Evolutionary conservation across 164 flowering plant species (phyloP).

Genomic region (Magnolia kwangsiensis): DNA sequence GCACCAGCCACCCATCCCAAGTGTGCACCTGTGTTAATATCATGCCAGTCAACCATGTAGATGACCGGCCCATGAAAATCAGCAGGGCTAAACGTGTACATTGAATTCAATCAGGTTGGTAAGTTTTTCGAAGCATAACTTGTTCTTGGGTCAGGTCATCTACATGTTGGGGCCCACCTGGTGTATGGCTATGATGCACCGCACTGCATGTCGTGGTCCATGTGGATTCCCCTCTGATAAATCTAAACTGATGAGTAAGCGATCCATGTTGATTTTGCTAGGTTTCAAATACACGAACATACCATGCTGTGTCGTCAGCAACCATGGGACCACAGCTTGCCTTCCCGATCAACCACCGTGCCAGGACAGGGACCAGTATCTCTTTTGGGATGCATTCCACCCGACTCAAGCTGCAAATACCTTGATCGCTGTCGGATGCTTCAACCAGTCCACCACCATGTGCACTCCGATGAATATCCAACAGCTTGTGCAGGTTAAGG

Average conservation of each 20-base stretch:
- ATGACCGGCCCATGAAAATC: no score
- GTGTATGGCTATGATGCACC: no score
- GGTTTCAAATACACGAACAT: constrained; percentile 51
- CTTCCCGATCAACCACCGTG: constrained; percentile 50
- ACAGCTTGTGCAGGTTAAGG: not conserved
- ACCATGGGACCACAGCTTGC: constrained; percentile 57
- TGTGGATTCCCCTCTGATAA: no score
- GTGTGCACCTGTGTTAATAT: no score
- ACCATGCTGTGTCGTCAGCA: constrained; percentile 60
- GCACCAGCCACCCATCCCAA: no score
- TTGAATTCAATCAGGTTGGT: no score
- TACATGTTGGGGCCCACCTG: no score
- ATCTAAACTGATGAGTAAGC: not conserved
- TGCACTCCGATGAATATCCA: constrained; percentile 4
- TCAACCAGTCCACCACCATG: not conserved
- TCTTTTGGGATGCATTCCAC: constrained; percentile 81
- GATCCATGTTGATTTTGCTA: constrained; percentile 3
- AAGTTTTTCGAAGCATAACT: no score
- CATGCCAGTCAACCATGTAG: no score
- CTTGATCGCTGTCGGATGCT: constrained; percentile 30
- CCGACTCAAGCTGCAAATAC: constrained; percentile 55
- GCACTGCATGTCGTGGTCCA: no score
- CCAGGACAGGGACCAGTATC: constrained; percentile 41
- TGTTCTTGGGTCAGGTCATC: no score
- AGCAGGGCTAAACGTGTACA: no score